Base-by-base conservation (phyloP, 371 early-diverging fungal genomes). In the Mortierella sp. region DNA sequence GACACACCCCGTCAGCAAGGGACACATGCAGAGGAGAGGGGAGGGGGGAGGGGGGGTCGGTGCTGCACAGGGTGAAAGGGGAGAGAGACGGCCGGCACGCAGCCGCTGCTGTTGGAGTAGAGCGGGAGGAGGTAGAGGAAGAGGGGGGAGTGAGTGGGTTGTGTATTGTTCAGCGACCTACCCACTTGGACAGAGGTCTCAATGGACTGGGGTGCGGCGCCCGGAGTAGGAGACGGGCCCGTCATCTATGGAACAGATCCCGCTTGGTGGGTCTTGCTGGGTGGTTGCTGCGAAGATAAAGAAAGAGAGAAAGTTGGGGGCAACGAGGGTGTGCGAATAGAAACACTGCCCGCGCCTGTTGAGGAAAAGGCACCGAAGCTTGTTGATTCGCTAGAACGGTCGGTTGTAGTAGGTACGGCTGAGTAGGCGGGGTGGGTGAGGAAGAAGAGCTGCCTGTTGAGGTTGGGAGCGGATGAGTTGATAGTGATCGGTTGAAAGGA, bases 161-260 rank as follows among this genome's bases (percentile, higher is more conserved):
- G 37, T 5, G 37, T 37, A 37, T 37, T 37, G 37, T 37, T 12
- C 7, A 30, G 26, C 37, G 7, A 60, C 72, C 16, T 72, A 77
- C 79, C 79, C 45, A 77, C 79, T 77, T 77, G 79, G 29, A 77
- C 79, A 59, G 79, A 77, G 66, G 79, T 77, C 70, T 72, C 79
- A 44, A 77, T 50, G 25, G 76, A 62, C 50, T 57, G 70, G 56
- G 72, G 61, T 46, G 75, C 45, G 29, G 61, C 21, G 64, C 67
- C 68, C 15, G 58, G 68, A 48, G 56, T 69, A 66, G 65, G 79
- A 65, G 72, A 58, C 66, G 65, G 72, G 23, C 70, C 79, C 18
- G 76, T 63, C 76, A 75, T 75, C 37, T 23, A 47, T 68, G 44
- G 44, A 25, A 21, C 15, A 23, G 21, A 5, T 21, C 60, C 48